Evolutionary conservation across 2,329 filamentous ascomycete genomes (phyloP), one percentile per base, ranked within the genome.

Genomic region (Fusarium gaditjirri): DNA sequence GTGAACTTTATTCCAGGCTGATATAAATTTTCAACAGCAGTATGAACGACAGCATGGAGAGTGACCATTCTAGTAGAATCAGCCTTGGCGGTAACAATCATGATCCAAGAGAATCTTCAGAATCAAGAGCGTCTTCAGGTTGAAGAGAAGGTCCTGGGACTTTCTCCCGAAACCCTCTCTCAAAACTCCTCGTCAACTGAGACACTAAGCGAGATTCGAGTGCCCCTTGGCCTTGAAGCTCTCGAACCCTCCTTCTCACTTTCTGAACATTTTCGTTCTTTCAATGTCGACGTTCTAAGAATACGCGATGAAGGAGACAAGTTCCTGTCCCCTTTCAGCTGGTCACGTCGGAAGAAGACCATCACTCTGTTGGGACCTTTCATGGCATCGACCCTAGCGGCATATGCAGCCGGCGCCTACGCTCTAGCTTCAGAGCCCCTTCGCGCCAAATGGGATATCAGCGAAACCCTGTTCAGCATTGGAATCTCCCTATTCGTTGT

Each of bases 341-440:
- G 71, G 71, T 29, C 76, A 14, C 8, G 25, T 25, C 41, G 36
- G 10, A 66, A 67, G 43, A 80, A 80, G 44, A 54, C 49, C 0
- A 41, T 47, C 2, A 66, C 76, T 2, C 70, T 80, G 0, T 56
- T 54, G 3, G 76, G 72, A 1, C 68, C 78, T 2, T 79, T 79
- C 25, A 60, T 79, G 53, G 79, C 89, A 19, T 92, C 91, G 0
- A 83, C 85, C 2, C 79, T 92, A n/a, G 88, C 90, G 0, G 90
- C 90, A 14, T 92, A 91, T 75, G 86, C 88, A 1, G 89, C 90
- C 0, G 91, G 91, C 7, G 86, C 89, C 8, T 91, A 92, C 71
- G 88, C 86, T 42, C 85, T 90, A 6, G 87, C 88, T 0, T 80
- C 88, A 8, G 80, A 79, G 0, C 87, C 90, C 35, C 84, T 93